These are phyloP conservation scores for Trichoderma sp. DNA, from an alignment of 2,329 filamentous ascomycete genomes.

Conservation along the genomic window DNA sequence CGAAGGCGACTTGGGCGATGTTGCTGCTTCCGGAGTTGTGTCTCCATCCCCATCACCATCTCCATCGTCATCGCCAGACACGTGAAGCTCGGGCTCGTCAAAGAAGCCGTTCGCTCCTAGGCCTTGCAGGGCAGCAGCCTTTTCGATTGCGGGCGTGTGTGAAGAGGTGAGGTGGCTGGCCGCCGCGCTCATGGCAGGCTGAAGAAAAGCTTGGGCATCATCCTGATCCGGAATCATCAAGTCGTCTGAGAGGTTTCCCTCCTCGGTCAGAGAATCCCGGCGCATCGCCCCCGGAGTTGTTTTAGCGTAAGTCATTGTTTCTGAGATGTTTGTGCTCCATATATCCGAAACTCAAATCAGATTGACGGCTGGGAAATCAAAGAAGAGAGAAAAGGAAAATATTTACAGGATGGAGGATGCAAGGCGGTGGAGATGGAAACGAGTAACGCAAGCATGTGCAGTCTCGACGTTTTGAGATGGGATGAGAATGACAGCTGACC, in stretches of 20 bases:
- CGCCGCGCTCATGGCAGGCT: constrained; percentile 55
- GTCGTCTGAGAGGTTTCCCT: constrained; percentile 22
- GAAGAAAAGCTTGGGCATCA: constrained; percentile 57
- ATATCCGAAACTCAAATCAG: background rate
- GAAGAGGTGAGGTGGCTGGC: constrained; percentile 55
- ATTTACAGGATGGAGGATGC: background rate
- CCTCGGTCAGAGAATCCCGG: constrained; percentile 1
- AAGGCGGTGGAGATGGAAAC: background rate
- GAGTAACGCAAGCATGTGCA: background rate
- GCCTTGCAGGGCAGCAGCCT: constrained; percentile 52
- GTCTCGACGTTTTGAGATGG: background rate
- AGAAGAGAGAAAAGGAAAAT: background rate
- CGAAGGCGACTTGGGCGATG: constrained; percentile 23
- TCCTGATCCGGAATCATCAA: constrained; percentile 45
- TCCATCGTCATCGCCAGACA: constrained; percentile 20
- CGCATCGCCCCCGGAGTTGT: background rate
- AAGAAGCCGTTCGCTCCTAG: constrained; percentile 30
- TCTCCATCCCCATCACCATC: constrained; percentile 23
- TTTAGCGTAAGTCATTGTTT: background rate
- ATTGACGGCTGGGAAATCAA: background rate
- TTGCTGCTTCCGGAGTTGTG: constrained; percentile 25
- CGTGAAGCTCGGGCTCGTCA: constrained; percentile 23
- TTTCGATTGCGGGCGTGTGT: constrained; percentile 56
- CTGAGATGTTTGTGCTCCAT: background rate
- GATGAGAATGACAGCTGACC: constrained; percentile 9